A percentile compares a stretch with the other conserved stretches of the same genome.
These are phyloP conservation scores for Anthracocystis setariae DNA, from an alignment of 1,284 basidiomycete species.

Conservation along the genomic window DNA sequence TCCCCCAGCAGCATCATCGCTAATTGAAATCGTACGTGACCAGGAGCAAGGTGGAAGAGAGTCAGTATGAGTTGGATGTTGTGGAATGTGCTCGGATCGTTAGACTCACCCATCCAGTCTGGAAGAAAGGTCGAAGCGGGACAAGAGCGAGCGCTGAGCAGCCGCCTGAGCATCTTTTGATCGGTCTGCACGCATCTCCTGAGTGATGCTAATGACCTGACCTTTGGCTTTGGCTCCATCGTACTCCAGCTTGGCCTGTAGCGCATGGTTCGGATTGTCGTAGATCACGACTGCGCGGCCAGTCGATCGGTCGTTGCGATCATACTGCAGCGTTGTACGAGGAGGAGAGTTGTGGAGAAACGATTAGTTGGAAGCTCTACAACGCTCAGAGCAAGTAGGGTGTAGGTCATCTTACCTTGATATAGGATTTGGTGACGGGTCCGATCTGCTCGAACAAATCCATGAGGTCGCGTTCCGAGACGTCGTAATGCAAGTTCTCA, in stretches of 20 bases:
- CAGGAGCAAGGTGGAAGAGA: neutral
- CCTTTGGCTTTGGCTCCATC: conserved; percentile 89
- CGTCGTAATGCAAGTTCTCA: conserved; percentile 91
- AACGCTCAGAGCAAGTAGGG: neutral
- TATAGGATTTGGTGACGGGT: conserved; percentile 86
- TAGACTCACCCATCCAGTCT: conserved; percentile 34
- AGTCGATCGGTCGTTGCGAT: conserved; percentile 90
- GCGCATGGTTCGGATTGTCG: conserved; percentile 81
- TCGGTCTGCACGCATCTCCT: conserved; percentile 45
- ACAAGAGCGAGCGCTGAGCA: conserved; percentile 25
- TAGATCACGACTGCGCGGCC: conserved; percentile 86
- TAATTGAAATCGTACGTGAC: too few species aligned
- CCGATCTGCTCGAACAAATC: conserved; percentile 88
- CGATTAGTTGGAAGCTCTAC: neutral
- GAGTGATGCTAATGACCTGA: conserved; percentile 56
- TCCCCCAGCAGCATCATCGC: too few species aligned
- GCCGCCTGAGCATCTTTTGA: conserved; percentile 5
- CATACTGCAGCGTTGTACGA: conserved; percentile 76
- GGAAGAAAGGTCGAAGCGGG: conserved; percentile 46
- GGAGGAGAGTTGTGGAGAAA: neutral
- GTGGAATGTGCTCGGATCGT: neutral
- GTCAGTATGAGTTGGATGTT: neutral
- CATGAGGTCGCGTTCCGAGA: conserved; percentile 79
- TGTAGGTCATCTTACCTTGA: conserved; percentile 75
- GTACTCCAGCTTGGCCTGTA: conserved; percentile 83